phyloP scores from a whole-genome alignment of 75 land plant species.

The Picea sitchensis region DNA sequence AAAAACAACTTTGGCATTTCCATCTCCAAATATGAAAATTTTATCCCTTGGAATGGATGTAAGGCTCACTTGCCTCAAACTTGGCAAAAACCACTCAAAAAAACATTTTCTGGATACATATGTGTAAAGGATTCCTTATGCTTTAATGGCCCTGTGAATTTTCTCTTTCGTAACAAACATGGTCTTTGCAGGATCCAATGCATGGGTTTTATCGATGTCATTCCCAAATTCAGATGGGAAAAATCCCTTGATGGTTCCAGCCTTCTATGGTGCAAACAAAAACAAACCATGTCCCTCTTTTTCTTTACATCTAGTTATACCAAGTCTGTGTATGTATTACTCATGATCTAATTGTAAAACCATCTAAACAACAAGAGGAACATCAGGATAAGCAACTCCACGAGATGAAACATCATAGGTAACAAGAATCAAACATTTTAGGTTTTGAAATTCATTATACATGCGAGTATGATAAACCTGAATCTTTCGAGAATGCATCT shows the following conservation, averaged over 20 bases:
- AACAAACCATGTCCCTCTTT: no score
- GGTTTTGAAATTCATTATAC: constrained; percentile 64
- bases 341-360: background rate
- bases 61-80: constrained; percentile 7
- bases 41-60: constrained; percentile 23
- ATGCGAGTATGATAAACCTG: constrained; percentile 47
- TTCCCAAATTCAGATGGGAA: constrained; percentile 49
- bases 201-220: constrained; percentile 20
- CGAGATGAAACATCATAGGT: constrained; percentile 76
- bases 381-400: constrained; percentile 81
- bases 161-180: constrained; percentile 16
- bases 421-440: constrained; percentile 57
- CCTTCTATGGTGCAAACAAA: no score
- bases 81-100: constrained; percentile 20
- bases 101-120: constrained; percentile 19
- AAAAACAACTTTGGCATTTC: background rate
- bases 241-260: constrained; percentile 17
- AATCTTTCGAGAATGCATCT: constrained; percentile 69
- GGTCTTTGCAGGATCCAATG: background rate
- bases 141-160: constrained; percentile 28
- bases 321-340: no score
- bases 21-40: constrained; percentile 24
- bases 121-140: constrained; percentile 36
- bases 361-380: constrained; percentile 76
- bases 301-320: no score